Evolutionary conservation across 371 early-diverging fungal genomes (phyloP), one percentile per base, ranked within the genome.

Genomic region (Thermomucor indicae-seudaticae): DNA sequence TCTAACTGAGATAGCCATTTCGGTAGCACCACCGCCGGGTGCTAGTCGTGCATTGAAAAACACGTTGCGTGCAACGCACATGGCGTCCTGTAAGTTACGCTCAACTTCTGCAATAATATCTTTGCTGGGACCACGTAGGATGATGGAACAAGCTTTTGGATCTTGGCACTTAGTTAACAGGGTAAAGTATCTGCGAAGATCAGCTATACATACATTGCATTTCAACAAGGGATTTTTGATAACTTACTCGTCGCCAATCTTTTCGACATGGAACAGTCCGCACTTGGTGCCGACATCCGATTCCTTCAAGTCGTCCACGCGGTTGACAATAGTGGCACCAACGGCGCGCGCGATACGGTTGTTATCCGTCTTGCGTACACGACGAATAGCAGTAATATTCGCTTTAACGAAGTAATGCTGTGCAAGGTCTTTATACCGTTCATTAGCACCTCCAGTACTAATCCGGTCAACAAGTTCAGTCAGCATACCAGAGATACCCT

Each of bases 11-110:
- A 99, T 72, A n/a, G 96, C 96, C 97, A 99, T 98, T 72, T 99
- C 99, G 8, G 96, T 95, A n/a, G 99, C 98, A 50, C 99, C 99
- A 58, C 99, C 99, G 41, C 99, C 99, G 14, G 98, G 98, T 27
- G 92, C 86, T 38, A 99, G 75, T 45, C 78, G 81, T 34, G 98
- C 95, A 75, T 89, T 88, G 62, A 94, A 93, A 72, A 95, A 85
- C 27, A 99, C 93, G 71, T 99, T 99, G 58, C 97, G 95, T 14
- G 99, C 98, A 38, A 98, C 99, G 49, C 86, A 85, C 91, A 99
- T 93, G 60, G 99, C 99, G 76, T 99, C 99, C 70, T 96, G 93
- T 63, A 99, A 79, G 75, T 99, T 99, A 58, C 99, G 92, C 67
- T 99, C 99, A 55, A 99, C 79, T 75, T 99, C 99, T 64, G 96